Evolutionary conservation across 2,329 filamentous ascomycete species (phyloP), one percentile per base, ranked within the genome.

Genomic region (Penicillium sp.): DNA sequence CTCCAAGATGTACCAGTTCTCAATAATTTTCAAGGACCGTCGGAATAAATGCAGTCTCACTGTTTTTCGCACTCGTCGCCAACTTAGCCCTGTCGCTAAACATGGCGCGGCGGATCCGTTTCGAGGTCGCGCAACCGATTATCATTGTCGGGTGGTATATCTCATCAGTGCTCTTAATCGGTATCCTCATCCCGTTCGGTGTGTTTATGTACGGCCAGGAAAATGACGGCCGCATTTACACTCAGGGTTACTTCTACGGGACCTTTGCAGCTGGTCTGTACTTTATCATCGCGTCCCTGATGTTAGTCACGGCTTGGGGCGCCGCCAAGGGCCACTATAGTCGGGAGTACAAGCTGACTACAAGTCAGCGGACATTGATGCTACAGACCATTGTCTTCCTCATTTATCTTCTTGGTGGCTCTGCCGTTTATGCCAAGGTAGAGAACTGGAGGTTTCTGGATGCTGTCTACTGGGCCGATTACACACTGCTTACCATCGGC

Each of bases 101-200:
- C 60, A 82, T 83, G 79, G 76, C 78, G 2, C 71, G 73, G 20
- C 70, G 77, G 10, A 57, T 82, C 8, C 66, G 69, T 0, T 82
- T 82, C 58, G 66, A 69, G 4, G 67, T 80, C 22, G 78, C 79
- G 1, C 79, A 82, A 55, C 76, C 79, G 1, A 77, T 82, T 35
- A 81, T 78, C 0, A 79, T 82, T 27, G 56, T 74, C n/a, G 78
- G 79, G n/a, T 82, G 78, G 67, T 74, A 77, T 38, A 55, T 79
- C 2, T 71, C 79, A 10, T 77, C 77, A 0, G 50, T 76, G 4
- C 67, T 82, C 1, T 68, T 83, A 24, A 75, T 81, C 23, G 71
- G 69, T 3, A 70, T 81, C 8, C 71, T 80, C 3, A 63, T 69
- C 13, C 70, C 74, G 5, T 72, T 76, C 9, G 72, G 71, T 0